Base-by-base conservation (phyloP, 768 basidiomycete species). In the Lactarius pseudohatsudake region DNA sequence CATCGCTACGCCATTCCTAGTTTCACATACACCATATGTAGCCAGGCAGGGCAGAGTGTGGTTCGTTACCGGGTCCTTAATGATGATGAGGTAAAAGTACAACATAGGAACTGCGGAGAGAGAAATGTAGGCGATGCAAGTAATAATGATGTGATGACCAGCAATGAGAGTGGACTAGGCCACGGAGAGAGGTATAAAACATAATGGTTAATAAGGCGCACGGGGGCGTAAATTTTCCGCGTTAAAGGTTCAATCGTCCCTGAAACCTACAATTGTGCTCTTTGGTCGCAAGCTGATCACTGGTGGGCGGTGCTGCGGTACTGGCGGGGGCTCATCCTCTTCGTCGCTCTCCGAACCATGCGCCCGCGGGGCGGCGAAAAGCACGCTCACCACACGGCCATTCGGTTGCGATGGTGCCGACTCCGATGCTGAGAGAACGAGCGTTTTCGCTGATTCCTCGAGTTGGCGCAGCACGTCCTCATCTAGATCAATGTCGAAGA, bases 401-500 rank as follows among this genome's bases (percentile, higher is more conserved):
- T 57, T 56, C 32, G 53, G 61, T n/a, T 61, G 32, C 15, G 64
- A 10, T 16, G 54, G 55, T 26, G 36, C 43, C 6, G 63, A 76
- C 65, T 80, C 81, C 73, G 79, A 79, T 10, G 74, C 76, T 0
- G 79, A n/a, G 11, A 55, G 47, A 13, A 59, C 47, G 58, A 91
- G 78, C 11, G 79, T 75, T 50, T 79, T 75, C 1, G 83, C 83
- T 54, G 81, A 84, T 34, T 84, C 84, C 22, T 77, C 78, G 38
- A 94, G 79, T 28, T 80, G 78, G 59, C 77, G 78, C 50, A 89
- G 83, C 43, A 88, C 77, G 50, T 87, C 83, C 45, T 80, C 79
- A 70, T 91, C 85, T 60, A 97, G 77, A 47, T 90, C 88, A 61
- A 96, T 78, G 72, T 89, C 90, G 81, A 99, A 99, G 7, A 98